These are phyloP conservation scores for Lactifluus pinguis DNA, from an alignment of 768 basidiomycete species.

Conservation along the genomic window DNA sequence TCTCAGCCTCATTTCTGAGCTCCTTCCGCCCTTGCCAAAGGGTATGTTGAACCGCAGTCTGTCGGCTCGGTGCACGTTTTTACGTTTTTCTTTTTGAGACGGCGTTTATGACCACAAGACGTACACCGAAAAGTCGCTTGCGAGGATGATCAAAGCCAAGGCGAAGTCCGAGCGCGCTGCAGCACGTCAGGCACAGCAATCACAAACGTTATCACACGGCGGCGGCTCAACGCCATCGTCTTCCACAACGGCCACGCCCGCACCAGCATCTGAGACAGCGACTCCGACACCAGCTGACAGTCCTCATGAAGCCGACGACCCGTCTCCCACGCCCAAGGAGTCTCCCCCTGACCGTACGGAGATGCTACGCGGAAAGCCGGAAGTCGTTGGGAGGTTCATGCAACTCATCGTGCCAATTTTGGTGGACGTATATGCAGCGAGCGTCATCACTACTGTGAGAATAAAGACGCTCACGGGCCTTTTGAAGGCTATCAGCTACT, in stretches of 20 bases:
- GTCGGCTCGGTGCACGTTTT: background rate
- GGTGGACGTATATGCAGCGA: slow-evolving; percentile 98
- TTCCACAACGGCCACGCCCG: slow-evolving; percentile 18
- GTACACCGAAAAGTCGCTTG: slow-evolving; percentile 81
- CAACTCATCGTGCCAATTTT: slow-evolving; percentile 85
- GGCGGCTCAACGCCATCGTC: slow-evolving; percentile 9
- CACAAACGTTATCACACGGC: slow-evolving; percentile 2
- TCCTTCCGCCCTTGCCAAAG: slow-evolving; percentile 89
- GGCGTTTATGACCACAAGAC: slow-evolving; percentile 91
- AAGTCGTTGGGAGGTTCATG: slow-evolving; percentile 80
- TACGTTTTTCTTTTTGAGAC: slow-evolving; percentile 37
- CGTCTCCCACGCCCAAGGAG: slow-evolving; percentile 25
- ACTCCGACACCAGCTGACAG: slow-evolving; percentile 27
- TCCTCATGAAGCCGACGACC: slow-evolving; percentile 15
- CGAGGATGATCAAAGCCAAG: slow-evolving; percentile 69
- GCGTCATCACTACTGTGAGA: slow-evolving; percentile 79
- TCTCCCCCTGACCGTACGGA: slow-evolving; percentile 53
- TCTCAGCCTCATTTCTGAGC: slow-evolving; percentile 77
- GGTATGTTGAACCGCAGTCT: slow-evolving; percentile 37
- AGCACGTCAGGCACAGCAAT: slow-evolving; percentile 41
- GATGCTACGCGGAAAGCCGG: slow-evolving; percentile 61
- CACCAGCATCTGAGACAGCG: slow-evolving; percentile 28
- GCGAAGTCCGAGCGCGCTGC: slow-evolving; percentile 74
- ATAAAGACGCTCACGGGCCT: slow-evolving; percentile 83
- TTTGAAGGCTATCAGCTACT: slow-evolving; percentile 85